Evolutionary conservation across 768 basidiomycete species (phyloP).

Genomic region (Podaxis sp.): DNA sequence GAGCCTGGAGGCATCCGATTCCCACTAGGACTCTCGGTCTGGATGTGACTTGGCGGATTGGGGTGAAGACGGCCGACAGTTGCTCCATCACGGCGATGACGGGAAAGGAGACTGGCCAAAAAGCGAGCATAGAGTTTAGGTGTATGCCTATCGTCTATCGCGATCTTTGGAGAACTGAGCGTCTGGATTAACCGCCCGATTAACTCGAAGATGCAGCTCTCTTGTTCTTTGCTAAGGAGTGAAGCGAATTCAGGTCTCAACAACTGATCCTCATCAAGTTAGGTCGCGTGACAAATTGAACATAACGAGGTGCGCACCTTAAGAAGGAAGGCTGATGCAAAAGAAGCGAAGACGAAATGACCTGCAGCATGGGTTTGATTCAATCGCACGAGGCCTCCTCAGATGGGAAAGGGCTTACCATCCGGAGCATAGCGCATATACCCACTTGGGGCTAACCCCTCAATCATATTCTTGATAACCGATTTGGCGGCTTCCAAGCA

Average conservation of each 20-base stretch:
- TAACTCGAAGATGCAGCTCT: conserved; percentile 68
- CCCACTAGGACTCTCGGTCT: conserved; percentile 15
- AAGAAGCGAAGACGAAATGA: conserved; percentile 76
- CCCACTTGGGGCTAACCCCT: conserved; percentile 63
- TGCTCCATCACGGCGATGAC: conserved; percentile 68
- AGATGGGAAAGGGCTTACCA: conserved; percentile 38
- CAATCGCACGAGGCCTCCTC: neutral
- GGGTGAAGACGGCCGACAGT: conserved; percentile 54
- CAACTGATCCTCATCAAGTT: conserved; percentile 38
- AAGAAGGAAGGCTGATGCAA: conserved; percentile 80
- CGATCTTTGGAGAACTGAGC: conserved; percentile 66
- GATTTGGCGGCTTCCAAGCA: conserved; percentile 69
- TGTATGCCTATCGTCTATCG: conserved; percentile 80
- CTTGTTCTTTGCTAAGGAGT: conserved; percentile 58
- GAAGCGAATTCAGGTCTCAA: conserved; percentile 73
- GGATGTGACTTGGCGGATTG: conserved; percentile 41
- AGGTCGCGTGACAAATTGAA: neutral
- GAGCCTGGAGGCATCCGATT: conserved; percentile 19
- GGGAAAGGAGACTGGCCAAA: conserved; percentile 66
- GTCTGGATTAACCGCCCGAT: conserved; percentile 74
- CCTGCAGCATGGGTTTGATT: conserved; percentile 32
- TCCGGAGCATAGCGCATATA: conserved; percentile 81
- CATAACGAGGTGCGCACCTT: conserved; percentile 45
- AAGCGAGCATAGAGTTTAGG: conserved; percentile 81
- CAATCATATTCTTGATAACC: conserved; percentile 65